phyloP scores from a whole-genome alignment of 495 filamentous ascomycete genomes.

The Neurospora hispaniola region DNA sequence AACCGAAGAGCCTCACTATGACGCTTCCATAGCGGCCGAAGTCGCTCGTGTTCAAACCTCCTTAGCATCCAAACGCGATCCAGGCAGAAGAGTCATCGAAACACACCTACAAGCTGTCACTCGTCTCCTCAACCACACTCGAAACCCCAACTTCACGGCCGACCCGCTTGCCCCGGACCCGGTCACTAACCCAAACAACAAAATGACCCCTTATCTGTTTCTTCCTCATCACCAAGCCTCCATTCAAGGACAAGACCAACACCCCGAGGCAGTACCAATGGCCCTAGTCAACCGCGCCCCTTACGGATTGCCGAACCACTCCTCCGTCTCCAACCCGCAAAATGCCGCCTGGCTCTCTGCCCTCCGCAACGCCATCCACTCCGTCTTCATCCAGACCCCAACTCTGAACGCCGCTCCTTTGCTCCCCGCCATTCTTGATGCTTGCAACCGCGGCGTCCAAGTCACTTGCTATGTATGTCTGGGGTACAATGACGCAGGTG shows the following conservation, averaged over 20 bases:
- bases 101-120: constrained; percentile 45
- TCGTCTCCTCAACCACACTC: constrained; percentile 53
- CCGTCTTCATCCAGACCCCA: constrained; percentile 65
- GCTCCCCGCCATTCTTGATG: constrained; percentile 48
- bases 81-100: constrained; percentile 19
- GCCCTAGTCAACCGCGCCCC: constrained; percentile 60
- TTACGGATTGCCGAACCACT: constrained; percentile 50
- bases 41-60: constrained; percentile 46
- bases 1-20: constrained; percentile 50
- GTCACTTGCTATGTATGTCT: constrained; percentile 62
- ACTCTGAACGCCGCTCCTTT: constrained; percentile 64
- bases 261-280: constrained; percentile 52
- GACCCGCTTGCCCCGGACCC: constrained; percentile 36
- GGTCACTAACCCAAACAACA: constrained; percentile 29
- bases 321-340: constrained; percentile 52
- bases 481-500: constrained; percentile 69
- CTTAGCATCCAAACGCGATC: constrained; percentile 32
- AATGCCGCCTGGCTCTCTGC: constrained; percentile 61
- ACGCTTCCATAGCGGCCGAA: constrained; percentile 46
- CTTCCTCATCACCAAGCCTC: constrained; percentile 11
- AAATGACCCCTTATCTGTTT: constrained; percentile 52
- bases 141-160: constrained; percentile 39
- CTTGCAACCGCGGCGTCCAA: constrained; percentile 53
- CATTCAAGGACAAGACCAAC: constrained; percentile 18
- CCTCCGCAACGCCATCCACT: constrained; percentile 48